Conservation (phyloP, 345 rosid species). For the Citrus sp. region DNA sequence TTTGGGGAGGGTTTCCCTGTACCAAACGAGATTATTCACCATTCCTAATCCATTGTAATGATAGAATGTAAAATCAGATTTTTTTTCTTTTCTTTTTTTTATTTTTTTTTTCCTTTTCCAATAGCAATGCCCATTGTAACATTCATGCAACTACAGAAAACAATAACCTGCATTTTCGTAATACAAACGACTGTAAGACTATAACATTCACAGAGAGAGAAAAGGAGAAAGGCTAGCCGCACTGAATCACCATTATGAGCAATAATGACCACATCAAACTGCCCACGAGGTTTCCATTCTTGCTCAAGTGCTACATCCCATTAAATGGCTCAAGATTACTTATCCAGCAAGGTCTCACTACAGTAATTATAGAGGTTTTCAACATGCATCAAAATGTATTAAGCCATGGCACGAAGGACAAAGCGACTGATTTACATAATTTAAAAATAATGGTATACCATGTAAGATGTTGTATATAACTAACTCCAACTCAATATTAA, state of each 20-base stretch:
- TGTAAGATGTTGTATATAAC: background rate
- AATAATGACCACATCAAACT: conserved; percentile 77
- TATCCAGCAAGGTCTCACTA: conserved; percentile 93
- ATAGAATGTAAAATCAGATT: background rate
- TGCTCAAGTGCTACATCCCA: conserved; percentile 91
- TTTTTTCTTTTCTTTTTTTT: background rate
- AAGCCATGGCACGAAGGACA: background rate
- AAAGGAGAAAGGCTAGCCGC: conserved; percentile 5
- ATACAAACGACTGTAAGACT: background rate
- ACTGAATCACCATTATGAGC: conserved; percentile 80
- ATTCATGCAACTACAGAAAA: background rate
- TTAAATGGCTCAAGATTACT: conserved; percentile 79
- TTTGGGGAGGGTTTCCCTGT: background rate
- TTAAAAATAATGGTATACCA: background rate
- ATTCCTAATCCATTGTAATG: background rate
- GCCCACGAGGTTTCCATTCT: conserved; percentile 70
- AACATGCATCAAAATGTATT: conserved; percentile 20
- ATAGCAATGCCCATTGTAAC: background rate
- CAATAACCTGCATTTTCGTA: background rate
- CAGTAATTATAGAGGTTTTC: conserved; percentile 61
- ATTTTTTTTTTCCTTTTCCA: background rate
- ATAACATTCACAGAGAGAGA: background rate
- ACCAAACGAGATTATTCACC: background rate
- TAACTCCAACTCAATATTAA: background rate
- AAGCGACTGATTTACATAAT: background rate